Evolutionary conservation across 2,329 filamentous ascomycete species (phyloP), one percentile per base, ranked within the genome.

Genomic region (Gnomoniopsis smithogilvyi): DNA sequence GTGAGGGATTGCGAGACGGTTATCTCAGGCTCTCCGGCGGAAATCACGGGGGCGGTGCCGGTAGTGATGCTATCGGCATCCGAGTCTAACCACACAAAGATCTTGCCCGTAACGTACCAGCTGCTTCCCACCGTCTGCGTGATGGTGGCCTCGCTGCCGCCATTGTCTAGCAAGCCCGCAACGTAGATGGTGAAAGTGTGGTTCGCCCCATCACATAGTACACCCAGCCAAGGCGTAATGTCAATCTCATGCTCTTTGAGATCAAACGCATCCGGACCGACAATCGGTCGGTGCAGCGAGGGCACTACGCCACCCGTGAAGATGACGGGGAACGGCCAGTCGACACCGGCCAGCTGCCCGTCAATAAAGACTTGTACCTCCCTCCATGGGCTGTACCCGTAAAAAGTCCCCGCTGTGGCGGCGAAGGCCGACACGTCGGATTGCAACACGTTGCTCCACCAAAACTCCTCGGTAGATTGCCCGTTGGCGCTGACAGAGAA

Each of bases 221-320:
- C 60, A 0, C 88, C 84, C 3, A 95, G 76, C 78, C 88, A 95
- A 0, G 90, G 86, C 1, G 90, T 88, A 51, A 96, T 86, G 67
- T 96, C 91, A 62, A 96, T 90, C 69, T 95, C 89, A 63, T 91
- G 86, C 69, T 95, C 90, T 48, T 83, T 78, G 24, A 96, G 77
- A 68, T 95, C 90, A 69, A 92, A 95, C 0, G 90, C 85, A 67
- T 95, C 87, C 21, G 90, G 84, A 1, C 90, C 90, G 2, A 90
- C 91, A 56, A 95, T 81, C 0, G 91, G 91, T 7, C 90, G 80
- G 82, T 92, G 92, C 43, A 95, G 80, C 1, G 85, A 85, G 4
- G 90, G 90, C 1, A 89, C 87, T 6, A 96, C 79, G 1, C 91
- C 91, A 2, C 92, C 91, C 0, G 91, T 93, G 66, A 93, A 94